Evolutionary conservation across 2,329 filamentous ascomycete genomes (phyloP).

Genomic region (Ophiostoma australiae): DNA sequence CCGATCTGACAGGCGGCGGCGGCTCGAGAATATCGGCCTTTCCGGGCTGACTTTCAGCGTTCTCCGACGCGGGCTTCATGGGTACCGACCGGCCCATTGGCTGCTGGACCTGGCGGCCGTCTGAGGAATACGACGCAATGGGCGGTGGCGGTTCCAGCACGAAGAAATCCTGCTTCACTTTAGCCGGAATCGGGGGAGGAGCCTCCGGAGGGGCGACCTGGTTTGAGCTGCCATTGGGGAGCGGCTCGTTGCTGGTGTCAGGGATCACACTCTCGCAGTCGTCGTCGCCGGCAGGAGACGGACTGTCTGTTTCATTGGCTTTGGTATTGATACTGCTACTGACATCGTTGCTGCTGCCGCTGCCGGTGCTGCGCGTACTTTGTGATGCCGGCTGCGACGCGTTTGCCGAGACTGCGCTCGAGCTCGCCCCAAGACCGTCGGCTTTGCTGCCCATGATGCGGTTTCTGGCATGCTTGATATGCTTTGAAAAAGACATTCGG

Average conservation of each 20-base stretch:
- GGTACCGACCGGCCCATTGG: not conserved
- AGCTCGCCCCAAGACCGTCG: not conserved
- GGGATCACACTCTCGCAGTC: not conserved
- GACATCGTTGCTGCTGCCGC: not conserved
- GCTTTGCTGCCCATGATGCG: not conserved
- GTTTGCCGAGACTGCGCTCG: not conserved
- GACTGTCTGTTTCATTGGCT: not conserved
- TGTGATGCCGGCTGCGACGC: not conserved
- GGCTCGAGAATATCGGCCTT: conserved; percentile 7
- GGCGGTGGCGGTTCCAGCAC: not conserved
- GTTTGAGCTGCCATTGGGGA: not conserved
- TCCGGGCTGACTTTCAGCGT: not conserved
- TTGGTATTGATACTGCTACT: not conserved
- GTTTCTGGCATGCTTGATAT: not conserved
- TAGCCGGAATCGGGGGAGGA: not conserved
- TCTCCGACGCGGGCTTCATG: not conserved
- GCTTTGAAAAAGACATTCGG: not conserved
- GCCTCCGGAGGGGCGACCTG: not conserved
- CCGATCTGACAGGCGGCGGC: not conserved
- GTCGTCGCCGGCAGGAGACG: not conserved
- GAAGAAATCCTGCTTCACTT: not conserved
- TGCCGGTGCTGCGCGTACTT: not conserved
- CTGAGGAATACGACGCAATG: not conserved
- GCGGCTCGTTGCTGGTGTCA: not conserved
- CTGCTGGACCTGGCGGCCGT: not conserved